phyloP scores from a whole-genome alignment of 208 protist species.

The Trypanosoma cruzi region DNA sequence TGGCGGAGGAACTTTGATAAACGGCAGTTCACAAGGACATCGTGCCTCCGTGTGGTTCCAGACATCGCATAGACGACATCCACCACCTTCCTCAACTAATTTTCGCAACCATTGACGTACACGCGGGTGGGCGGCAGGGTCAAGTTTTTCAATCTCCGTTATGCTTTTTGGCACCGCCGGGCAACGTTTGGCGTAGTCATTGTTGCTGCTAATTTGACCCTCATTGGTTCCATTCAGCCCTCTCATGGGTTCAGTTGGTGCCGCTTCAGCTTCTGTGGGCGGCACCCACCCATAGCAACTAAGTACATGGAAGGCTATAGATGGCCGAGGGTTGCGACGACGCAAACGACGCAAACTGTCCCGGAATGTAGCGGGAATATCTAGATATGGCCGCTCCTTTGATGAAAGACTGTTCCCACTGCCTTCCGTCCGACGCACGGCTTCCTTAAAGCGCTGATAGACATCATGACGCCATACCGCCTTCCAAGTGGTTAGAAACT shows the following conservation, averaged over 20 bases:
- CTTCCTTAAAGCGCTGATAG: constrained; percentile 59
- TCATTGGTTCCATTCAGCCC: constrained; percentile 8
- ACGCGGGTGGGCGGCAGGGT: constrained; percentile 74
- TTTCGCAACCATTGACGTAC: constrained; percentile 58
- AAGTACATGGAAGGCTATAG: constrained; percentile 68
- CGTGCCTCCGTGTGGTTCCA: constrained; percentile 69
- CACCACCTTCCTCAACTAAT: constrained; percentile 55
- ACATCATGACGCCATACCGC: constrained; percentile 66
- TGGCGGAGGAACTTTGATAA: constrained; percentile 36
- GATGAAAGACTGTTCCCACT: constrained; percentile 52
- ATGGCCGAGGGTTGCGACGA: constrained; percentile 54
- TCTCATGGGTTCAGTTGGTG: constrained; percentile 40
- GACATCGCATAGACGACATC: constrained; percentile 75
- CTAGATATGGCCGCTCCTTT: constrained; percentile 41
- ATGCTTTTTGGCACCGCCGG: constrained; percentile 40
- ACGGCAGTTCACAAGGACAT: constrained; percentile 80
- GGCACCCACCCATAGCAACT: constrained; percentile 60
- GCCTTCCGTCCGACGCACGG: constrained; percentile 43
- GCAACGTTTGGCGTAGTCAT: constrained; percentile 23
- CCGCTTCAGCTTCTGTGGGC: not conserved
- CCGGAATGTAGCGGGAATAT: constrained; percentile 64
- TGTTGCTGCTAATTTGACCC: constrained; percentile 26
- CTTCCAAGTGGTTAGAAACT: constrained; percentile 60
- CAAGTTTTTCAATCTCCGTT: constrained; percentile 50
- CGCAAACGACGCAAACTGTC: constrained; percentile 83